Percentiles rank a stretch among this genome's conserved stretches.
phyloP scores from a whole-genome alignment of 805 yeast genomes.

The Candida qinlingensis region DNA sequence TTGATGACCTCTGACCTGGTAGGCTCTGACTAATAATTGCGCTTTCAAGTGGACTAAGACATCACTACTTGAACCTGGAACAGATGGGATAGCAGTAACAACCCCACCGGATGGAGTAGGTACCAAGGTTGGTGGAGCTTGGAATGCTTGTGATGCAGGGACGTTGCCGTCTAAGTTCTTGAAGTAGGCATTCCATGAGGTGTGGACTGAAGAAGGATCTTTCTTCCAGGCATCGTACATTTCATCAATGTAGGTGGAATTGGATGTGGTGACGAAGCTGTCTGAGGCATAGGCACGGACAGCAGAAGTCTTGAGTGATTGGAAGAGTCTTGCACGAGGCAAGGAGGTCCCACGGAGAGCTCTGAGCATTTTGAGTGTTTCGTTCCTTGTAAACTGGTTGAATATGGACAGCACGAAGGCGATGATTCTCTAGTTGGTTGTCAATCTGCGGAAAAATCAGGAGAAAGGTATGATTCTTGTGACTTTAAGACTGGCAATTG shows the following conservation, averaged over 20 bases:
- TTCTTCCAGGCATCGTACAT: slow-evolving; percentile 93
- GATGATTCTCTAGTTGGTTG: not conserved
- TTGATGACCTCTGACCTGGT: slow-evolving; percentile 97
- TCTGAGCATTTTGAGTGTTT: slow-evolving; percentile 18
- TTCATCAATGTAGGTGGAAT: slow-evolving; percentile 92
- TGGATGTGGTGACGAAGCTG: slow-evolving; percentile 74
- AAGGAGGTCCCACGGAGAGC: slow-evolving; percentile 21
- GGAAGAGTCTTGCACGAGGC: slow-evolving; percentile 20
- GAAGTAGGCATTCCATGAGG: slow-evolving; percentile 96
- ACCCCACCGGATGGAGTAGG: slow-evolving; percentile 79
- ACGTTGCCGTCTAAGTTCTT: slow-evolving; percentile 73
- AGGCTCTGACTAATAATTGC: slow-evolving; percentile 94
- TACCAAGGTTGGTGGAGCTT: slow-evolving; percentile 87
- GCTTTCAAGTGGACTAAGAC: slow-evolving; percentile 88
- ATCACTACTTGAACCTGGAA: slow-evolving; percentile 40
- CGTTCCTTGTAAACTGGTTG: not conserved
- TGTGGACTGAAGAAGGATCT: slow-evolving; percentile 89
- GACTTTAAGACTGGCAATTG: not conserved
- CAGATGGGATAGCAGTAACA: slow-evolving; percentile 49
- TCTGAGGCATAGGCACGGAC: slow-evolving; percentile 35
- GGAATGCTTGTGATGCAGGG: slow-evolving; percentile 71
- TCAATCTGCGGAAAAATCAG: not conserved
- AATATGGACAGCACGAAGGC: not conserved
- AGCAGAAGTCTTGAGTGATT: slow-evolving; percentile 9
- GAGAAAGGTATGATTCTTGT: not conserved